These are phyloP conservation scores for Ceratocystis diversiconidia DNA, from an alignment of 2,329 filamentous ascomycete genomes.

Conservation along the genomic window DNA sequence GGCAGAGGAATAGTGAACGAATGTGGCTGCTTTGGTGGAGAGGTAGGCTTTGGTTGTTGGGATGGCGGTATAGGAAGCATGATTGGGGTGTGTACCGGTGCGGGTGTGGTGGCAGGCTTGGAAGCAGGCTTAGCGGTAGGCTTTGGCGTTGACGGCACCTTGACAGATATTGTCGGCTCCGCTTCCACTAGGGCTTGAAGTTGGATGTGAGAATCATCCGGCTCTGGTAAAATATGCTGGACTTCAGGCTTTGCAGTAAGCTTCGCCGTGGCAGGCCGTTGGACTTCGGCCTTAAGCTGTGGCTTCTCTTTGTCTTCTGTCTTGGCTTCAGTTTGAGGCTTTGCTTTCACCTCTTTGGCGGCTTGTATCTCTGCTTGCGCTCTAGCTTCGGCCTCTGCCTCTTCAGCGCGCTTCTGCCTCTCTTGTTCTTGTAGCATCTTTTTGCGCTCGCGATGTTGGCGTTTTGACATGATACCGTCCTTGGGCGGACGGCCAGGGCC, in stretches of 20 bases:
- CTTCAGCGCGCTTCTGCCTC: slow-evolving; percentile 20
- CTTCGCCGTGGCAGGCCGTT: not conserved
- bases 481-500: slow-evolving; percentile 72
- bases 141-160: not conserved
- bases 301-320: not conserved
- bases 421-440: slow-evolving; percentile 34
- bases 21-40: slow-evolving; percentile 3
- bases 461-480: slow-evolving; percentile 70
- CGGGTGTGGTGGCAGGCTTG: not conserved
- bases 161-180: slow-evolving; percentile 5
- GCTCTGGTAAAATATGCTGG: slow-evolving; percentile 1
- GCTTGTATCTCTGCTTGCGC: not conserved
- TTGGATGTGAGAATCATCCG: slow-evolving; percentile 10
- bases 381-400: slow-evolving; percentile 1
- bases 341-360: not conserved
- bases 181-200: slow-evolving; percentile 15
- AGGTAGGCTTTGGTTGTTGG: slow-evolving; percentile 1
- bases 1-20: slow-evolving; percentile 16
- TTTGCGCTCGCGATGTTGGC: slow-evolving; percentile 51
- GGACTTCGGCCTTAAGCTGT: not conserved
- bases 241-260: not conserved
- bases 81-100: not conserved
- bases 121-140: not conserved
- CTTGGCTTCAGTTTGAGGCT: not conserved
- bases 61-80: slow-evolving; percentile 1